Evolutionary conservation across 2,329 filamentous ascomycete genomes (phyloP).

Genomic region (Lizonia empirigonia): DNA sequence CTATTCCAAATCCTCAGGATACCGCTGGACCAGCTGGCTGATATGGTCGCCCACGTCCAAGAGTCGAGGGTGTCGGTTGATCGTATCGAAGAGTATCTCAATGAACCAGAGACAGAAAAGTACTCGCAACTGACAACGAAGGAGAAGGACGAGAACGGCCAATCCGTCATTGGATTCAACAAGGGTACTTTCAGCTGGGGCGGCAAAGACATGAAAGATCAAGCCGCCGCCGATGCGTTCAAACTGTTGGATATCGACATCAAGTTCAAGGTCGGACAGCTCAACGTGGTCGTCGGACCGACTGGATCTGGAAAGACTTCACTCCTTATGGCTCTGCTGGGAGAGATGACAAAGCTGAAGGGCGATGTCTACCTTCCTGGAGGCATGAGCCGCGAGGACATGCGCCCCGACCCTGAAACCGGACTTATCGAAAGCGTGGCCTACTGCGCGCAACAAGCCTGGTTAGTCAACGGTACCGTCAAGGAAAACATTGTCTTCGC

Average conservation of each 20-base stretch:
- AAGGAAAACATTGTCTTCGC: conserved; percentile 96
- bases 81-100: conserved; percentile 91
- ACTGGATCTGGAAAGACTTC: conserved; percentile 97
- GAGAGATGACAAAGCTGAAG: conserved; percentile 88
- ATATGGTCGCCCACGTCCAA: conserved; percentile 98
- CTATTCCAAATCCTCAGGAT: conserved; percentile 93
- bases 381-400: conserved; percentile 82
- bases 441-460: conserved; percentile 95
- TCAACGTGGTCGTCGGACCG: conserved; percentile 91
- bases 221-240: conserved; percentile 68
- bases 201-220: conserved; percentile 58
- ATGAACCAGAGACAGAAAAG: conserved; percentile 94
- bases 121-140: conserved; percentile 80
- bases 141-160: conserved; percentile 70
- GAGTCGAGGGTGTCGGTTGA: conserved; percentile 97
- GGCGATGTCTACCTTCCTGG: conserved; percentile 86
- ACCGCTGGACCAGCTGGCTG: conserved; percentile 91
- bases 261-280: conserved; percentile 79
- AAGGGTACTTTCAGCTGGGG: conserved; percentile 91
- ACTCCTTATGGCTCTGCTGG: conserved; percentile 90
- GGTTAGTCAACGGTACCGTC: conserved; percentile 95
- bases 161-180: conserved; percentile 81
- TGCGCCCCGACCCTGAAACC: conserved; percentile 80
- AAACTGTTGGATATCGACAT: conserved; percentile 83
- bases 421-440: conserved; percentile 89